Percentiles rank a stretch among this genome's conserved stretches.
phyloP scores from a whole-genome alignment of 805 yeast species.

The Vanderwaltozyma verrucispora region DNA sequence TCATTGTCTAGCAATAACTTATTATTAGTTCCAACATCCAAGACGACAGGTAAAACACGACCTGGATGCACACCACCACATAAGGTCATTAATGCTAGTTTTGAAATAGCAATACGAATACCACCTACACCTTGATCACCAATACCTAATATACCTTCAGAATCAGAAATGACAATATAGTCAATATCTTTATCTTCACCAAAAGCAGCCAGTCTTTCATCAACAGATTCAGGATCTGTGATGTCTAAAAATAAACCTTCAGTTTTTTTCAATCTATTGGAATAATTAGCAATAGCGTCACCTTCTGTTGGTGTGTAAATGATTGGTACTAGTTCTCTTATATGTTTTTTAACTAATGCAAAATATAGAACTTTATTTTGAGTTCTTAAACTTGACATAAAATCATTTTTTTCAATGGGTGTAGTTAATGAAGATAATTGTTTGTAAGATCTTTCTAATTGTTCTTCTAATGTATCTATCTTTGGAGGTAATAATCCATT shows the following conservation, averaged over 20 bases:
- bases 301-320: constrained; percentile 89
- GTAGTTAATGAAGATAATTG: constrained; percentile 72
- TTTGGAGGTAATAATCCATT: constrained; percentile 80
- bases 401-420: constrained; percentile 84
- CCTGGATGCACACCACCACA: constrained; percentile 99
- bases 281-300: constrained; percentile 90
- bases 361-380: constrained; percentile 88
- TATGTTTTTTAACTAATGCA: constrained; percentile 78
- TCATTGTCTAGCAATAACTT: constrained; percentile 69
- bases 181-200: constrained; percentile 77
- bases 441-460: constrained; percentile 83
- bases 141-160: constrained; percentile 93
- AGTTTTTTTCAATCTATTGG: constrained; percentile 88
- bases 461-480: constrained; percentile 78
- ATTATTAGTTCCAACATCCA: constrained; percentile 93
- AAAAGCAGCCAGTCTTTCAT: constrained; percentile 59
- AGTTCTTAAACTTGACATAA: constrained; percentile 82
- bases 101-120: constrained; percentile 83
- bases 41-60: constrained; percentile 79
- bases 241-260: constrained; percentile 92
- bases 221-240: constrained; percentile 69
- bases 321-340: constrained; percentile 77
- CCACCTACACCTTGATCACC: constrained; percentile 99
- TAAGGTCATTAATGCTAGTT: constrained; percentile 87
- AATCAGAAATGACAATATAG: constrained; percentile 89